Conservation (phyloP, 1,139 yeast genomes). For the Starmera stellimalicola region DNA sequence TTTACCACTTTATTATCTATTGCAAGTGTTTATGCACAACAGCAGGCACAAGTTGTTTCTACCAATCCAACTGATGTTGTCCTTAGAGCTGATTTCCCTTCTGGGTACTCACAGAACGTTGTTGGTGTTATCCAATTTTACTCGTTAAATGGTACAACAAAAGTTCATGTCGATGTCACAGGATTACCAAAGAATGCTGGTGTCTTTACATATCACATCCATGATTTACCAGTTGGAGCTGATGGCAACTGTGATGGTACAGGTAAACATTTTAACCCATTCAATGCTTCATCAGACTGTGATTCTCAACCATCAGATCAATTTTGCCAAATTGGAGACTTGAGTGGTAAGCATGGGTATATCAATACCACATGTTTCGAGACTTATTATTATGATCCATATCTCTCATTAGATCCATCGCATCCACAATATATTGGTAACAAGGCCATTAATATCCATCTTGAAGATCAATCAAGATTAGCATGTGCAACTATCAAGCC, state of each 20-base stretch:
- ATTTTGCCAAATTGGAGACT: slow-evolving; percentile 50
- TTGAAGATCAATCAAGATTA: slow-evolving; percentile 36
- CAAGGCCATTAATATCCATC: slow-evolving; percentile 43
- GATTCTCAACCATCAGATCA: slow-evolving; percentile 37
- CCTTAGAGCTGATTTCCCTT: slow-evolving; percentile 51
- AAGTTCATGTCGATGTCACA: slow-evolving; percentile 50
- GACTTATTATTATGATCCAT: slow-evolving; percentile 43
- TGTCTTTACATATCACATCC: slow-evolving; percentile 51
- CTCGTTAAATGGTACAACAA: slow-evolving; percentile 37
- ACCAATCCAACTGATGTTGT: slow-evolving; percentile 36
- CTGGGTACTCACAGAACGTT: slow-evolving; percentile 29
- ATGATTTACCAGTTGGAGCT: slow-evolving; percentile 35
- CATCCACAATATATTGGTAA: slow-evolving; percentile 44
- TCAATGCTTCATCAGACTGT: slow-evolving; percentile 35
- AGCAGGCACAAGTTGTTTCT: slow-evolving; percentile 29
- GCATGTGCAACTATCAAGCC: slow-evolving; percentile 48
- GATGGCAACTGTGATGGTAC: slow-evolving; percentile 38
- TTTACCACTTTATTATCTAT: slow-evolving; percentile 4
- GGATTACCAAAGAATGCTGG: slow-evolving; percentile 50
- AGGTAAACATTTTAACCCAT: slow-evolving; percentile 48
- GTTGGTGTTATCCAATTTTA: slow-evolving; percentile 42
- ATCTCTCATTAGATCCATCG: slow-evolving; percentile 37
- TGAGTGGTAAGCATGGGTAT: slow-evolving; percentile 55
- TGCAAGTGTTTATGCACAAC: slow-evolving; percentile 7
- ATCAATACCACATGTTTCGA: slow-evolving; percentile 48